A percentile compares a stretch with the other conserved stretches of the same genome.
Conservation (phyloP, 306 rosid species). For the Corylus americana region DNA sequence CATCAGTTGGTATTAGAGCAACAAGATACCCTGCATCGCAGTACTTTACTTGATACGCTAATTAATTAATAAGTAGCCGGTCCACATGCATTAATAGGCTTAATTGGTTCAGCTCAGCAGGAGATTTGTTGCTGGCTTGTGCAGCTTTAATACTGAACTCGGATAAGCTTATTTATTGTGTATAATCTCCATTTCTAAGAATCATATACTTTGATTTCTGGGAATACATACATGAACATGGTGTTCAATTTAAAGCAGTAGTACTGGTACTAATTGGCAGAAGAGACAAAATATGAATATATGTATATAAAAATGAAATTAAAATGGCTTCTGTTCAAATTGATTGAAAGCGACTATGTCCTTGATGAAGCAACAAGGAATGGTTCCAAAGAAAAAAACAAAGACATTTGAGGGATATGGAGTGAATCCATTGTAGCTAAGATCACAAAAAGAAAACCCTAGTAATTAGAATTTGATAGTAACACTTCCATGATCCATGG, state of each 20-base stretch:
- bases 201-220: neutral
- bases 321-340: conserved; percentile 15
- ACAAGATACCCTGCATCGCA: no score
- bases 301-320: conserved; percentile 27
- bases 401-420: conserved; percentile 42
- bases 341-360: conserved; percentile 51
- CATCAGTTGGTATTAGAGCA: no score
- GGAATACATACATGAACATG: neutral
- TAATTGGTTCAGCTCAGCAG: no score
- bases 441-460: conserved; percentile 62
- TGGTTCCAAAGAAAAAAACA: conserved; percentile 58
- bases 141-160: neutral
- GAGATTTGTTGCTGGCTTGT: no score
- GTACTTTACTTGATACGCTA: no score
- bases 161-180: neutral
- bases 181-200: neutral
- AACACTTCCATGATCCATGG: conserved; percentile 63
- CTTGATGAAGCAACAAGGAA: conserved; percentile 23
- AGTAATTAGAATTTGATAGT: conserved; percentile 62
- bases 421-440: conserved; percentile 54
- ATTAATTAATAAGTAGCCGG: no score
- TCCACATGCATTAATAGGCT: no score
- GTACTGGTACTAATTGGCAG: neutral
- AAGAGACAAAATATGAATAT: conserved; percentile 7
- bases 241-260: neutral